Base-by-base conservation (phyloP, 2,329 filamentous ascomycete species). In the Fonsecaea erecta region DNA sequence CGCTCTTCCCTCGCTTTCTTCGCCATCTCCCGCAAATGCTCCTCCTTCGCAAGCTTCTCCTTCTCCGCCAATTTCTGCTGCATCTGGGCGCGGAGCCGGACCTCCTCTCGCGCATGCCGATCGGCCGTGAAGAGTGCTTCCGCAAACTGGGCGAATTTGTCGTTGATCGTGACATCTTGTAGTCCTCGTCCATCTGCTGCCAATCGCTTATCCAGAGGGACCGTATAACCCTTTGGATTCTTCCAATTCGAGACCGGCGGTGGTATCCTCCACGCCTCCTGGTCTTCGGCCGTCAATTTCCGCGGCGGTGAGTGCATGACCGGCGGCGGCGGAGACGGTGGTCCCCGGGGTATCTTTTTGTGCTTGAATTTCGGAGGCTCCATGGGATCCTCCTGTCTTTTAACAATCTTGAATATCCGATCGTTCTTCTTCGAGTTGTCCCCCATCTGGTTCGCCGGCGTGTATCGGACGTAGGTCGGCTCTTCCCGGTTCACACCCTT, bases 341-440 rank as follows among this genome's bases (percentile, higher is more conserved):
- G 93, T 37, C 94, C 93, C 72, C 92, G 87, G 9, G 94, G 70
- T 64, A 99, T 96, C 81, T 97, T 97, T 84, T 98, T 98, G 81
- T 97, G 92, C 79, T 98, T 98, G 82, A 98, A 97, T 75, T 97
- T 98, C 1, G 95, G 94, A 1, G 95, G 95, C 75, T 97, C 94
- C 90, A 97, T 91, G 0, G 95, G 95, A 78, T 99, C 95, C 71
- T 90, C 85, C 77, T 98, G 94, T 62, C 92, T 85, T 77, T 97
- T 92, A 40, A 97, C 92, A 78, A 99, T 98, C 83, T 98, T 98
- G 87, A 99, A 96, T 70, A 99, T 97, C 14, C 95, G 89, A 74
- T 98, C 93, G 73, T 93, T 92, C 80, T 97, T 96, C 77, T 89
- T 90, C 43, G 86, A 88, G 26, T 82, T 86, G 76, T 93, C 92